These are phyloP conservation scores for Botryosphaeria dothidea DNA, from an alignment of 2,329 filamentous ascomycete species.

Conservation along the genomic window DNA sequence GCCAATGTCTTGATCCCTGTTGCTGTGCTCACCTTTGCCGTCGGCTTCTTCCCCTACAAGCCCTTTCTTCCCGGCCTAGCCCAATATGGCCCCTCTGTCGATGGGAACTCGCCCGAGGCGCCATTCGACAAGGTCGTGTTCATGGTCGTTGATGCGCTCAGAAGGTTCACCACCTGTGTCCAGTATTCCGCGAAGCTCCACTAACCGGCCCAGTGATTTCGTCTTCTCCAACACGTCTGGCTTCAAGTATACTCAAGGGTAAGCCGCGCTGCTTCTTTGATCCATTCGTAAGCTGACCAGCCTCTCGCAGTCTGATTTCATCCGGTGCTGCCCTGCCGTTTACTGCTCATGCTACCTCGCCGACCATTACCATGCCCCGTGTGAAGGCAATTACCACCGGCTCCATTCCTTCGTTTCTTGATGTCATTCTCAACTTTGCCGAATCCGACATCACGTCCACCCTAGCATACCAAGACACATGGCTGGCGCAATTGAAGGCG, in stretches of 20 bases:
- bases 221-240: conserved; percentile 80
- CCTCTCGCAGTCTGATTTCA: conserved; percentile 70
- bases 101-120: conserved; percentile 59
- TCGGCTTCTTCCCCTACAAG: conserved; percentile 97
- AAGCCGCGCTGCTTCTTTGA: conserved; percentile 26
- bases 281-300: conserved; percentile 18
- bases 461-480: conserved; percentile 86
- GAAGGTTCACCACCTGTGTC: conserved; percentile 62
- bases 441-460: conserved; percentile 91
- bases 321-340: conserved; percentile 85
- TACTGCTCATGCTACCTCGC: conserved; percentile 92
- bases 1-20: conserved; percentile 78
- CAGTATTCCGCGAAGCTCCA: neutral
- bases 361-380: conserved; percentile 96
- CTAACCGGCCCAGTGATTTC: conserved; percentile 69
- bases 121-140: conserved; percentile 90
- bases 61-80: conserved; percentile 86
- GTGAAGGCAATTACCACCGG: conserved; percentile 97
- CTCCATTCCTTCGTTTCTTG: conserved; percentile 96
- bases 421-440: conserved; percentile 94
- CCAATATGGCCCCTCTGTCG: conserved; percentile 59
- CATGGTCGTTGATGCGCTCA: conserved; percentile 95
- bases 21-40: conserved; percentile 70
- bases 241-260: conserved; percentile 89
- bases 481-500: conserved; percentile 88